Percentiles rank a stretch among this genome's conserved stretches.
These are phyloP conservation scores for Talaromyces pinophilus DNA, from an alignment of 2,329 filamentous ascomycete genomes.

Conservation along the genomic window DNA sequence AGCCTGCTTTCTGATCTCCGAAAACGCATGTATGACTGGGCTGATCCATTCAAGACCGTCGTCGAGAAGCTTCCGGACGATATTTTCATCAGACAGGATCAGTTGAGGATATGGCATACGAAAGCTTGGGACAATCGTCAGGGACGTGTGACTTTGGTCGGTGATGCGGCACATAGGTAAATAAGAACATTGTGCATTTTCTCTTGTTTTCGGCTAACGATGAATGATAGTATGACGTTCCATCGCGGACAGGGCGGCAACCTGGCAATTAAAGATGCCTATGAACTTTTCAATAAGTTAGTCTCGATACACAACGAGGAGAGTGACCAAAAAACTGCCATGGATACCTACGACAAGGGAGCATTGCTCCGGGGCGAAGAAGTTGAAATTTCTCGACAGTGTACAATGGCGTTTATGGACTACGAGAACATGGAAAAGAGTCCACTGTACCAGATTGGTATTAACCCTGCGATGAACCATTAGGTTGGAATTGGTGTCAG, in stretches of 20 bases:
- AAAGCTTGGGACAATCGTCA: constrained; percentile 18
- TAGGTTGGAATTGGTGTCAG: not conserved
- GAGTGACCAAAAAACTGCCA: not conserved
- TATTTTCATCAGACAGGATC: constrained; percentile 11
- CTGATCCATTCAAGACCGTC: constrained; percentile 13
- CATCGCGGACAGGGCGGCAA: constrained; percentile 21
- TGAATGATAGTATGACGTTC: constrained; percentile 18
- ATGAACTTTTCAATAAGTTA: constrained; percentile 16
- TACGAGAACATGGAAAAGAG: constrained; percentile 16
- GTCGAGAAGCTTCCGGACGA: constrained; percentile 16
- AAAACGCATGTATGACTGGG: constrained; percentile 16
- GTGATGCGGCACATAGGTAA: constrained; percentile 19
- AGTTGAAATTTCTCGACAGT: constrained; percentile 18
- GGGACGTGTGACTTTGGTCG: constrained; percentile 12
- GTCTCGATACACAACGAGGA: not conserved
- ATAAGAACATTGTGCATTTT: not conserved
- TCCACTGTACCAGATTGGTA: constrained; percentile 10
- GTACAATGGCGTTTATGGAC: constrained; percentile 17
- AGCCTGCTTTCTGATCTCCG: constrained; percentile 4
- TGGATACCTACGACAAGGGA: constrained; percentile 17
- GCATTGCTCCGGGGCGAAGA: constrained; percentile 16
- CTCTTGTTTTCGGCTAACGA: not conserved
- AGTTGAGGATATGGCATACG: constrained; percentile 19
- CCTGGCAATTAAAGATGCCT: constrained; percentile 18
- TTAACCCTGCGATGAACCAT: constrained; percentile 5